Conservation (phyloP, 768 basidiomycete species). For the Lyophyllum shimeji region DNA sequence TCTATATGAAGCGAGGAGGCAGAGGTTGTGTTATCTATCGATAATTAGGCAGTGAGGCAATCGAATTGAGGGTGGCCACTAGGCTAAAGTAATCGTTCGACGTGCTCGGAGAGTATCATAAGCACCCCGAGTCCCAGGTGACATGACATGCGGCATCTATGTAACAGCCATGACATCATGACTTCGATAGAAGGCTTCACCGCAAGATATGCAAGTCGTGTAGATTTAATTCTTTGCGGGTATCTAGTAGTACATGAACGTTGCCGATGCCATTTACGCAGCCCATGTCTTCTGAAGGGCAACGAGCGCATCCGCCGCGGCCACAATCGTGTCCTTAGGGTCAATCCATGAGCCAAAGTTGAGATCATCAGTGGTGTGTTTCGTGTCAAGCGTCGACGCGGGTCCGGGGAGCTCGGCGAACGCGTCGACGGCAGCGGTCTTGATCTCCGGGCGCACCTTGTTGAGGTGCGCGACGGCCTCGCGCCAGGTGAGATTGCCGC, state of each 20-base stretch:
- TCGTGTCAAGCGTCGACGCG: conserved; percentile 24
- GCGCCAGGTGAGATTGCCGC: conserved; percentile 27
- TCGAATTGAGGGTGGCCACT: no score
- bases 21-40: no score
- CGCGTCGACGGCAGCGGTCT: conserved; percentile 10
- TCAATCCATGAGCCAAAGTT: conserved; percentile 24
- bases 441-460: conserved; percentile 21
- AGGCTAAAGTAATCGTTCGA: no score
- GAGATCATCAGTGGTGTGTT: conserved; percentile 24
- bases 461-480: conserved; percentile 26
- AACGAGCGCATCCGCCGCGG: conserved; percentile 24
- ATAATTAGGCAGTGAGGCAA: no score
- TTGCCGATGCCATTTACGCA: background rate
- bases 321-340: conserved; percentile 26
- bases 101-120: no score
- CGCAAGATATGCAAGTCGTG: no score
- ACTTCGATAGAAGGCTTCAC: no score
- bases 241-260: no score
- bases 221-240: no score
- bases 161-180: no score
- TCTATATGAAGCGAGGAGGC: no score
- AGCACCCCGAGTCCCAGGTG: background rate
- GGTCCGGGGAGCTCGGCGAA: conserved; percentile 23
- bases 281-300: conserved; percentile 25
- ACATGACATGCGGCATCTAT: no score